Percentiles rank a stretch among this genome's conserved stretches.
Evolutionary conservation across 2,329 filamentous ascomycete species (phyloP).

Genomic region (Fusarium irregulare): DNA sequence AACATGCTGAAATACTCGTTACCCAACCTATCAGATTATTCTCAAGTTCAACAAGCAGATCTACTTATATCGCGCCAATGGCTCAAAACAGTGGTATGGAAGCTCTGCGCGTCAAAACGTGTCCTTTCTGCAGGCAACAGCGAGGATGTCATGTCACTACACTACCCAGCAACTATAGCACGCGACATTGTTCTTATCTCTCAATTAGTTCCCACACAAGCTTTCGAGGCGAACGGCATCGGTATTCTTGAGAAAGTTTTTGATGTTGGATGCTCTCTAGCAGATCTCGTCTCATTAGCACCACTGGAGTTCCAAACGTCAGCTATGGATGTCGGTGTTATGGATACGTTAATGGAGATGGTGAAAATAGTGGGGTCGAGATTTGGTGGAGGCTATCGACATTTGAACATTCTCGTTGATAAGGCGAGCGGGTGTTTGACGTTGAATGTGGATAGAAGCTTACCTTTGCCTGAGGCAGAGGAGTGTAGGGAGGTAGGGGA

Average conservation of each 20-base stretch:
- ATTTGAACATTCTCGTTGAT: conserved; percentile 18
- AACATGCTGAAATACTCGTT: conserved; percentile 13
- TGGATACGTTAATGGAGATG: conserved; percentile 29
- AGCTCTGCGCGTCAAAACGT: conserved; percentile 42
- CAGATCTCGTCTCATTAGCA: conserved; percentile 32
- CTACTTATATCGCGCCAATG: conserved; percentile 44
- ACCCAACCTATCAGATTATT: conserved; percentile 16
- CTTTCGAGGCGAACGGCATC: conserved; percentile 50
- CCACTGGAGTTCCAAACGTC: neutral
- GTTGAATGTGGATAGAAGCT: conserved; percentile 1
- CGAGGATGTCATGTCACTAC: conserved; percentile 44
- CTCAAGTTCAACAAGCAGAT: conserved; percentile 42
- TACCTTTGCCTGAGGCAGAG: neutral
- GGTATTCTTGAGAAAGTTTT: conserved; percentile 51
- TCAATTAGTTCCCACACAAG: conserved; percentile 35
- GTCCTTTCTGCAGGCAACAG: conserved; percentile 22
- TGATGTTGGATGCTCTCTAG: conserved; percentile 49
- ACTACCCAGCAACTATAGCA: conserved; percentile 44
- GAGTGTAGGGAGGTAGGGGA: neutral
- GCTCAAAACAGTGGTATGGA: conserved; percentile 47
- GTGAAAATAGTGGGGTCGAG: conserved; percentile 16
- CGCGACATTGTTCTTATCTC: conserved; percentile 43
- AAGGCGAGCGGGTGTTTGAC: conserved; percentile 21
- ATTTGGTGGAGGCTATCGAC: conserved; percentile 11
- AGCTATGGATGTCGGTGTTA: conserved; percentile 13